Conservation (phyloP, 495 filamentous ascomycete genomes). For the Xylaria castorea region DNA sequence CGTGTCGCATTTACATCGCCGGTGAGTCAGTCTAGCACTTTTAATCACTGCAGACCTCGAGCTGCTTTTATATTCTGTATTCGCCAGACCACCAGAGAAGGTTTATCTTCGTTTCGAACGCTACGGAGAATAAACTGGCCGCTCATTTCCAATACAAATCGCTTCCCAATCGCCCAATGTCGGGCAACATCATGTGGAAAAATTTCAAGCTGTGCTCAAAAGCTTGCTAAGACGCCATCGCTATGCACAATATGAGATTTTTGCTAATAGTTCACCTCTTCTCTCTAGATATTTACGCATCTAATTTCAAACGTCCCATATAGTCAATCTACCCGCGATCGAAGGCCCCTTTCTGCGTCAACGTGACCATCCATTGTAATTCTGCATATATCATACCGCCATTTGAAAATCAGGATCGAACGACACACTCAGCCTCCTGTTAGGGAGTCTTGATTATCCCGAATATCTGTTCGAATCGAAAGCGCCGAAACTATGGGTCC, state of each 20-base stretch:
- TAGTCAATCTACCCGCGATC: not conserved
- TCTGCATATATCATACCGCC: not conserved
- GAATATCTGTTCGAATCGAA: not conserved
- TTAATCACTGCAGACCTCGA: not conserved
- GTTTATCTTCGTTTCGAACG: not conserved
- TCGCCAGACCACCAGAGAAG: not conserved
- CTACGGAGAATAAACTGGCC: not conserved
- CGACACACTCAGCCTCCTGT: not conserved
- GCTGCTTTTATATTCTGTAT: not conserved
- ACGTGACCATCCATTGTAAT: not conserved
- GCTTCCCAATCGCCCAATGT: not conserved
- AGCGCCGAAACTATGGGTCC: constrained; percentile 3
- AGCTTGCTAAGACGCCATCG: not conserved
- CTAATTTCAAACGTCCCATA: not conserved
- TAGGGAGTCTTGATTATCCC: not conserved
- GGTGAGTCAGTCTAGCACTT: constrained; percentile 7
- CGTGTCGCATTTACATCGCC: not conserved
- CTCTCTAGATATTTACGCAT: constrained; percentile 2
- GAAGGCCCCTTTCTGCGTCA: not conserved
- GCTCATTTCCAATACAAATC: not conserved
- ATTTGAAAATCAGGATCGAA: not conserved
- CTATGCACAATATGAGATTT: not conserved
- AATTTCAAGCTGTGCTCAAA: not conserved
- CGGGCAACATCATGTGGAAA: not conserved
- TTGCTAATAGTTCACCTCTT: not conserved